Evolutionary conservation across 2,329 filamentous ascomycete species (phyloP).

Genomic region (Trichophaea hybrida): DNA sequence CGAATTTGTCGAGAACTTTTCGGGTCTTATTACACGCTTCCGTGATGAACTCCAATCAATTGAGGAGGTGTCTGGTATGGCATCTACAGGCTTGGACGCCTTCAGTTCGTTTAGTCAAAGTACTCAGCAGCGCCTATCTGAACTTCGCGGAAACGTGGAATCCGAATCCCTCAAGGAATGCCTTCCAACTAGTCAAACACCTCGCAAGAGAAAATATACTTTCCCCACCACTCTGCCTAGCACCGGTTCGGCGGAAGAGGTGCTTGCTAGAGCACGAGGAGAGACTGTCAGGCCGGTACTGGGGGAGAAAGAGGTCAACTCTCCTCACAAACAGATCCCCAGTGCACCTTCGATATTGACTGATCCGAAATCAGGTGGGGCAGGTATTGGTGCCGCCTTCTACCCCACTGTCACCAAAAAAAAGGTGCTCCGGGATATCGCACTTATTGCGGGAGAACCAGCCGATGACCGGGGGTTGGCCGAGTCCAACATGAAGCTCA

Average conservation of each 20-base stretch:
- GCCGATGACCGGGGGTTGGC: background rate
- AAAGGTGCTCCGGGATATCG: background rate
- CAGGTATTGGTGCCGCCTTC: conserved; percentile 5
- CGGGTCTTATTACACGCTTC: conserved; percentile 50
- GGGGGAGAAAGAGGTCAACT: conserved; percentile 19
- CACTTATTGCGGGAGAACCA: background rate
- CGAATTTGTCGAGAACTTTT: conserved; percentile 41
- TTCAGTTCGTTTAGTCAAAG: conserved; percentile 45
- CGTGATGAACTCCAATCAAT: conserved; percentile 56
- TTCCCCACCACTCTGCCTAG: conserved; percentile 66
- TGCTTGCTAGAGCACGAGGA: conserved; percentile 11
- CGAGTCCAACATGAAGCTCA: background rate
- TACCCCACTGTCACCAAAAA: conserved; percentile 4
- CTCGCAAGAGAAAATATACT: conserved; percentile 64
- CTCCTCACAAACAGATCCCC: conserved; percentile 13
- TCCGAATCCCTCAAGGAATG: conserved; percentile 61
- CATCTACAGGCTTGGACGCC: conserved; percentile 52
- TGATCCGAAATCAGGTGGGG: conserved; percentile 2
- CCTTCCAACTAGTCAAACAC: conserved; percentile 69
- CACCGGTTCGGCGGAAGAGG: conserved; percentile 41
- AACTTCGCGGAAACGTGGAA: conserved; percentile 56
- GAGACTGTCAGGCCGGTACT: conserved; percentile 9
- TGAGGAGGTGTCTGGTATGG: conserved; percentile 49
- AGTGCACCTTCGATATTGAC: background rate
- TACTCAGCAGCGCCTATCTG: conserved; percentile 44